Evolutionary conservation across 2,329 filamentous ascomycete species (phyloP).

Genomic region (Pseudogymnoascus sp.): DNA sequence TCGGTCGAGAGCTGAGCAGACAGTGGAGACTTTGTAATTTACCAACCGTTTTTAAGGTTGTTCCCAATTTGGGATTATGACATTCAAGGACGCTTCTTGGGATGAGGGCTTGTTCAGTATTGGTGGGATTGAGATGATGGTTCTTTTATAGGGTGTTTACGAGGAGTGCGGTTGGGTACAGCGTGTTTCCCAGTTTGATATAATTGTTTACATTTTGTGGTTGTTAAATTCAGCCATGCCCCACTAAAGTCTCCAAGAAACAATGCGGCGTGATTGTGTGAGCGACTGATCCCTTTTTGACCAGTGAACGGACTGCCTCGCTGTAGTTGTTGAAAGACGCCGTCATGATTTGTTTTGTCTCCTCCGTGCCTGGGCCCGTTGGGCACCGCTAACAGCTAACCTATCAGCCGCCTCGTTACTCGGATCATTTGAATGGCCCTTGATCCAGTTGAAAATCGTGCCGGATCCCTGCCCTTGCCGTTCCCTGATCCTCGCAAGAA

Average conservation of each 20-base stretch:
- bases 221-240: conserved; percentile 1
- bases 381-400: conserved; percentile 64
- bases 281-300: neutral
- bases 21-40: conserved; percentile 11
- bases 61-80: conserved; percentile 2
- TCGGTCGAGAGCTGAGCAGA: conserved; percentile 28
- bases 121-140: neutral
- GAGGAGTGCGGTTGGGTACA: conserved; percentile 4
- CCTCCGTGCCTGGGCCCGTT: conserved; percentile 6
- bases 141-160: conserved; percentile 1
- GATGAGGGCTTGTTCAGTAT: neutral
- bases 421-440: conserved; percentile 66
- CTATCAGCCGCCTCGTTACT: conserved; percentile 79
- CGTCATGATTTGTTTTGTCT: neutral
- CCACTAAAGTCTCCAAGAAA: neutral
- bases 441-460: conserved; percentile 81
- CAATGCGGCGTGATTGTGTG: neutral
- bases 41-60: neutral
- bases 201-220: conserved; percentile 7
- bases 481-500: conserved; percentile 65
- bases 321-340: neutral
- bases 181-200: conserved; percentile 10
- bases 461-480: conserved; percentile 52
- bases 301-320: neutral
- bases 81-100: neutral